Conservation (phyloP, 2,329 filamentous ascomycete genomes). For the Fusarium kyushuense region DNA sequence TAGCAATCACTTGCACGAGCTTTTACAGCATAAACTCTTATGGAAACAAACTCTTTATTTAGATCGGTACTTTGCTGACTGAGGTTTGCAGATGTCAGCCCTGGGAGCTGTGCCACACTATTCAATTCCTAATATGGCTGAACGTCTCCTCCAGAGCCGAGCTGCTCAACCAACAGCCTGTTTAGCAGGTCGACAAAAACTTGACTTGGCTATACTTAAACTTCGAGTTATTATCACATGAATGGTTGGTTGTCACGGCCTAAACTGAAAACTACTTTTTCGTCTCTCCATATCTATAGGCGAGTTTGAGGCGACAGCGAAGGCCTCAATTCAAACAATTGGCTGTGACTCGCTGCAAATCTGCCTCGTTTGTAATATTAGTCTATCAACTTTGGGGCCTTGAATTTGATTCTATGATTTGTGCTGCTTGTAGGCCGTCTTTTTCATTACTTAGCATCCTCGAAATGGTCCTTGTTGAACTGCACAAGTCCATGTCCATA, state of each 20-base stretch:
- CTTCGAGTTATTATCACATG: neutral
- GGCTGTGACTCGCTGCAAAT: neutral
- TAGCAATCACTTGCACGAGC: too few species aligned
- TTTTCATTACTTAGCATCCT: neutral
- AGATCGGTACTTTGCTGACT: neutral
- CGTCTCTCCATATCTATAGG: neutral
- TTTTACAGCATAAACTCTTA: neutral
- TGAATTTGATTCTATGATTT: neutral
- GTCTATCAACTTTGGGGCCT: neutral
- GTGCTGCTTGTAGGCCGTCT: neutral
- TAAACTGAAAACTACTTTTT: neutral
- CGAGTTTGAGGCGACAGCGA: neutral
- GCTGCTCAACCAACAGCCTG: slow-evolving; percentile 23
- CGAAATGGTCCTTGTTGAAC: neutral
- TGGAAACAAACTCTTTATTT: neutral
- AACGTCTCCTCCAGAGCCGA: slow-evolving; percentile 14
- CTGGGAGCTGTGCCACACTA: slow-evolving; percentile 5
- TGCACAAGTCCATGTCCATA: neutral
- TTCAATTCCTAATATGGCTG: slow-evolving; percentile 3
- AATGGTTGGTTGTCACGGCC: neutral
- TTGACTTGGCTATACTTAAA: slow-evolving; percentile 6
- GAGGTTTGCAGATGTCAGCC: neutral
- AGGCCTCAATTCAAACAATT: slow-evolving; percentile 31
- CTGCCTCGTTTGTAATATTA: neutral
- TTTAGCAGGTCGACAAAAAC: slow-evolving; percentile 1